Base-by-base conservation (phyloP, 495 filamentous ascomycete genomes). In the Hypoxylon subgilvum region DNA sequence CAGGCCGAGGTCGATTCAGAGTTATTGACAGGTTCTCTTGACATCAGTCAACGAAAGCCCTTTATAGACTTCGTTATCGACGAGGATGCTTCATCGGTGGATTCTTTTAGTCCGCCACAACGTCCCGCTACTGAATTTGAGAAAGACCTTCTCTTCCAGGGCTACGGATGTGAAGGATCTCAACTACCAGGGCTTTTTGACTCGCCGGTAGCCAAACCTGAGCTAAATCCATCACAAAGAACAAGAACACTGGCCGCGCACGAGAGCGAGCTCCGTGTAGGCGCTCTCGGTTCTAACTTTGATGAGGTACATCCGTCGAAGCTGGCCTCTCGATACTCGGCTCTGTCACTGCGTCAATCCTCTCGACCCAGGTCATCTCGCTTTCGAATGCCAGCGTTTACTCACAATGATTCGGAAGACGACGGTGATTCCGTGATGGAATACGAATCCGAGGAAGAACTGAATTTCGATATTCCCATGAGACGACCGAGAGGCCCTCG, bases 141-240 rank as follows among this genome's bases (percentile, higher is more conserved):
- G 55, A 73, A 75, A 36, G 72, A 73, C 4, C 65, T 81, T 9
- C 65, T 81, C 12, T 79, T 79, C 36, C 66, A 66, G 16, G 74
- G 70, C 7, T 79, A 76, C 48, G 71, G 68, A 4, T 41, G 59
- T 0, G 54, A 58, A 28, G 74, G 72, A 4, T 45, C 51, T 18
- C 70, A 71, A 53, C 53, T 76, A 3, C 73, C 76, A 5, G 76
- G 76, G 9, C 66, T 79, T 6, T 65, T 67, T 18, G 69, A 73
- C n/a, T 44, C 31, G 8, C 25, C 30, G 7, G 17, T 52, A 14
- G 16, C 59, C 13, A 50, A 52, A 18, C 14, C 52, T 10, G 17
- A 48, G 17, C 28, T 41, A 2, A 40, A n/a, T 4, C 4, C 25
- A 12, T 55, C 59, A 4, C 40, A 32, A n/a, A 32, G 47, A 22